Evolutionary conservation across 2,329 filamentous ascomycete species (phyloP).

Genomic region (Xylariaceae sp.): DNA sequence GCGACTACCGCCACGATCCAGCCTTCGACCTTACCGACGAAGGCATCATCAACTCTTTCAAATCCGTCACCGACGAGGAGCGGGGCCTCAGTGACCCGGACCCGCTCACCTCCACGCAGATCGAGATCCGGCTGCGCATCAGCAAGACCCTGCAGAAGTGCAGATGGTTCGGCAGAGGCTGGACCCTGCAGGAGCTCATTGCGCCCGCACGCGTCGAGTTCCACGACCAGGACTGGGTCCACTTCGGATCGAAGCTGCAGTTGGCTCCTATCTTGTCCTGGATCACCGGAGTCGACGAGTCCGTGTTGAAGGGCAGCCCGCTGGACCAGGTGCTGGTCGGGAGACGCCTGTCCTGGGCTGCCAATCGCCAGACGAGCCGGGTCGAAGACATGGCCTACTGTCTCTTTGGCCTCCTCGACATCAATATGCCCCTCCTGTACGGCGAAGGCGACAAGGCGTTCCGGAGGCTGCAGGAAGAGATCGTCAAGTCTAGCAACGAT

Average conservation of each 20-base stretch:
- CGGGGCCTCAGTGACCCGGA: conserved; percentile 13
- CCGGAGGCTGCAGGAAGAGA: conserved; percentile 5
- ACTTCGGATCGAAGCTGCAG: conserved; percentile 18
- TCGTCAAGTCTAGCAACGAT: conserved; percentile 18
- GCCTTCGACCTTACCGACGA: conserved; percentile 6
- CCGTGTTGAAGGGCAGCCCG: conserved; percentile 14
- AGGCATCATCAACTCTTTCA: conserved; percentile 3
- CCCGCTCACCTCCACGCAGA: conserved; percentile 11
- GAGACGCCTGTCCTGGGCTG: conserved; percentile 20
- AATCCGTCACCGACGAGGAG: not conserved
- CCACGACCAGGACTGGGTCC: conserved; percentile 19
- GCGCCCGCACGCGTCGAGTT: conserved; percentile 20
- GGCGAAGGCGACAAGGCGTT: conserved; percentile 8
- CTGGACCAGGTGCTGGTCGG: conserved; percentile 19
- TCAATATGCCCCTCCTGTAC: conserved; percentile 5
- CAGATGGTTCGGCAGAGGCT: conserved; percentile 21
- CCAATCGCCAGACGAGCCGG: conserved; percentile 1
- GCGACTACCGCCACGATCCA: not conserved
- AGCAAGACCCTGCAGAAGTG: conserved; percentile 13
- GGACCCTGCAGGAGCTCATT: conserved; percentile 24
- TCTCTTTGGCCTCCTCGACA: conserved; percentile 5
- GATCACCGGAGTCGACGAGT: conserved; percentile 19
- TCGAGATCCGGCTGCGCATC: conserved; percentile 15
- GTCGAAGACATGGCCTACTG: conserved; percentile 8
- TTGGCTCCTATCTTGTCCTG: conserved; percentile 16